Evolutionary conservation across 352 stramenopile species (phyloP).

Genomic region (Globisporangium lucens): DNA sequence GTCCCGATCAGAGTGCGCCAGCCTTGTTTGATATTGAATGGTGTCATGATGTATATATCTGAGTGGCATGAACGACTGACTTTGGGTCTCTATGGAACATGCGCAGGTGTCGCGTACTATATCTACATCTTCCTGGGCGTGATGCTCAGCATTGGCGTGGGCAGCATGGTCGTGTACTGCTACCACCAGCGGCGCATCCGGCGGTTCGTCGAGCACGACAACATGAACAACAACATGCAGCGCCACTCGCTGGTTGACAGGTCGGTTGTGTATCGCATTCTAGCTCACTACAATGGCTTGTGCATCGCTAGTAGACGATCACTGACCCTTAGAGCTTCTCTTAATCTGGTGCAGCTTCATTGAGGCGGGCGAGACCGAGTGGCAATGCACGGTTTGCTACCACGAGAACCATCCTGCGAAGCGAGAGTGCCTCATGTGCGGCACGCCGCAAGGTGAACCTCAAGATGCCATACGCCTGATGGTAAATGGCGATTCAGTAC

Average conservation of each 20-base stretch:
- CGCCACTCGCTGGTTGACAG: constrained; percentile 78
- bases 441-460: constrained; percentile 57
- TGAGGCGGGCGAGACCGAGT: constrained; percentile 65
- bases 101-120: constrained; percentile 48
- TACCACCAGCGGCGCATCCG: constrained; percentile 58
- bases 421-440: constrained; percentile 79
- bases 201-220: constrained; percentile 62
- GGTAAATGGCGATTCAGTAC: background rate
- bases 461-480: background rate
- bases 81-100: background rate
- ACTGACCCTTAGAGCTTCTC: background rate
- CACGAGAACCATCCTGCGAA: constrained; percentile 84
- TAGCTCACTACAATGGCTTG: background rate
- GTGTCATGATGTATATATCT: background rate
- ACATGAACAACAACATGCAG: constrained; percentile 87
- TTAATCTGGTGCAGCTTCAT: constrained; percentile 40
- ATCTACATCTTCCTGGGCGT: constrained; percentile 74
- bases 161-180: constrained; percentile 57
- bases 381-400: constrained; percentile 83
- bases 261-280: constrained; percentile 9
- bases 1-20: background rate
- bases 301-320: background rate
- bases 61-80: background rate
- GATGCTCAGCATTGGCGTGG: constrained; percentile 40
- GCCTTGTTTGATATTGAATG: background rate